Conservation (phyloP, 768 basidiomycete species). For the Rhizopogon roseolus region DNA sequence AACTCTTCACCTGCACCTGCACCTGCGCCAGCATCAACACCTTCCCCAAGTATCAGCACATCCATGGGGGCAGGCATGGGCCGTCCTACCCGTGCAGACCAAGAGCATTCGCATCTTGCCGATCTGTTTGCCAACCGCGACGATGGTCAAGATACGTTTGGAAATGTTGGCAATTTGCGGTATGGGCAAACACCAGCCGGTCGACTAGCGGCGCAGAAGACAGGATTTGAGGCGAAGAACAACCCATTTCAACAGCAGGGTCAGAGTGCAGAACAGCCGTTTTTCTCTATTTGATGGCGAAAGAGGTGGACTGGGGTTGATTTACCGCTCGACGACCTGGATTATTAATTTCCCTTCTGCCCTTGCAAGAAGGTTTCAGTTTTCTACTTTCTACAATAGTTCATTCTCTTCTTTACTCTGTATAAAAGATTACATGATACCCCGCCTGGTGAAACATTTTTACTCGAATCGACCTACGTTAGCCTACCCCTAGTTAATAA, state of each 20-base stretch:
- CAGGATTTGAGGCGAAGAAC: constrained; percentile 47
- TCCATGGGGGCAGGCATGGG: constrained; percentile 9
- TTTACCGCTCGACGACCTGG: constrained; percentile 6
- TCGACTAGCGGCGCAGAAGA: constrained; percentile 39
- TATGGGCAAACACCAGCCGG: constrained; percentile 60
- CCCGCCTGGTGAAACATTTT: neutral
- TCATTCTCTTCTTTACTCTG: neutral
- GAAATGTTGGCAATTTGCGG: constrained; percentile 78
- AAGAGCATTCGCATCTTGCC: constrained; percentile 72
- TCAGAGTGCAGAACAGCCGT: constrained; percentile 63
- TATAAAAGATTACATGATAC: neutral
- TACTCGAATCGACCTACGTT: too few relatives aligned
- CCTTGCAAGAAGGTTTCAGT: neutral
- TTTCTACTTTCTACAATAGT: neutral
- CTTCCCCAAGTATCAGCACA: constrained; percentile 28
- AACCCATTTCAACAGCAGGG: constrained; percentile 59
- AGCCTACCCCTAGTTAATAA: too few relatives aligned
- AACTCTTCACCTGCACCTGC: constrained; percentile 35
- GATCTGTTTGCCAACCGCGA: constrained; percentile 82
- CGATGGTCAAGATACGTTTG: constrained; percentile 94
- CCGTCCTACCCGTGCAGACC: constrained; percentile 49
- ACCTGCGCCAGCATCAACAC: constrained; percentile 39
- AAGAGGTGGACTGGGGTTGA: constrained; percentile 9
- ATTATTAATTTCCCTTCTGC: neutral
- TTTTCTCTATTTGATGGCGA: constrained; percentile 59